phyloP scores from a whole-genome alignment of 768 basidiomycete species.

The Mycena belliarum region DNA sequence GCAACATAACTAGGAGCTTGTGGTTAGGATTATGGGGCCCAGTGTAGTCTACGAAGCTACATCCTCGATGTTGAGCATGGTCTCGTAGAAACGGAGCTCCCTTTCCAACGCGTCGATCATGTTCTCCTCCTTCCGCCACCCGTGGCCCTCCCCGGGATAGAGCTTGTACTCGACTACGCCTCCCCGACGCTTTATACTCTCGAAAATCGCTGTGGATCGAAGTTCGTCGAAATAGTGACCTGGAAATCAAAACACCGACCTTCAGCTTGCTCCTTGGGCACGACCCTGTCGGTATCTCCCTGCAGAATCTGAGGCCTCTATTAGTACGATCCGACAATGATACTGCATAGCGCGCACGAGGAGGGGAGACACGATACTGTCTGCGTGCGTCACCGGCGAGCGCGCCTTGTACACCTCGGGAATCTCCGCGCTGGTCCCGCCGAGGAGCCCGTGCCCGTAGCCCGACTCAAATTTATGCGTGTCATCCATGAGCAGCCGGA shows the following conservation, averaged over 20 bases:
- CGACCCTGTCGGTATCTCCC: constrained; percentile 42
- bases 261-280: constrained; percentile 24
- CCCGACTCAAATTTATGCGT: constrained; percentile 60
- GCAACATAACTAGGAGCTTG: too few relatives aligned
- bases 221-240: constrained; percentile 39
- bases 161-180: constrained; percentile 46
- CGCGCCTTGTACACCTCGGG: constrained; percentile 49
- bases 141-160: constrained; percentile 56
- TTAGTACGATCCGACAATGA: not conserved
- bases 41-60: not conserved
- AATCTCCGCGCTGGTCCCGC: constrained; percentile 48
- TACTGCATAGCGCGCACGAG: constrained; percentile 38
- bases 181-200: constrained; percentile 39
- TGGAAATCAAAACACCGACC: not conserved
- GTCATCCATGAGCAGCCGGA: constrained; percentile 47
- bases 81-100: constrained; percentile 45
- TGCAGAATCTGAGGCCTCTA: constrained; percentile 47
- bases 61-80: constrained; percentile 25
- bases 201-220: constrained; percentile 38
- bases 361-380: constrained; percentile 51
- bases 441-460: constrained; percentile 50
- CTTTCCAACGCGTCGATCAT: constrained; percentile 43
- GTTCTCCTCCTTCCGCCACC: constrained; percentile 45
- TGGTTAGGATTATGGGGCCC: too few relatives aligned
- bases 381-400: constrained; percentile 50